Evolutionary conservation across 129 eudicot species (phyloP), one percentile per base, ranked within the genome.

Genomic region (Kitagawia praeruptora): DNA sequence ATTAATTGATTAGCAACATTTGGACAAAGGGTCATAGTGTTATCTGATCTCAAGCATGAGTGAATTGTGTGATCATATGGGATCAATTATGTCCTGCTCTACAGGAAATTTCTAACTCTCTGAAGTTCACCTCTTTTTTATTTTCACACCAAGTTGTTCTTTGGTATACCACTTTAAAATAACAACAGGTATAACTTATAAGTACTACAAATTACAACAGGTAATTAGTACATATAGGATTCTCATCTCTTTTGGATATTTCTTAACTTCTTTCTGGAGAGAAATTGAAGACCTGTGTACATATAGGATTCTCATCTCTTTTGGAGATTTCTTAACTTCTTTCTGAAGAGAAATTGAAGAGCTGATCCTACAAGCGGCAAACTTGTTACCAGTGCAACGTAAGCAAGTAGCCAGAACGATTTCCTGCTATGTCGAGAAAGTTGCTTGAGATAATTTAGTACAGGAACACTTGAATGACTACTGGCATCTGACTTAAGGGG

Each of bases 321-420:
- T 64, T 19, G 79, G 76, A 77, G 12, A 39, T 37, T 76, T 70
- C 78, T 70, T 8, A 74, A 41, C 78, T 56, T 86, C 56, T 75
- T 84, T 78, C 75, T 79, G 66, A 85, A 81, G 66, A 86, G 82
- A 40, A 73, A 75, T n/a, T 28, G 48, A 45, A 86, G 80, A 72
- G 79, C 90, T 18, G 86, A 82, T 54, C 91, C 90, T 76, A 86
- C 83, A 12, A 86, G 21, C 3, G 92, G 92, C 86, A 88, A 88
- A 41, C 82, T 84, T 37, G 85, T 78, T 45, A 84, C 49, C 51
- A 86, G 49, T 13, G 89, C 88, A 69, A 88, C 58, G 82, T 87
- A 88, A 23, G 81, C 90, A 21, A 90, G 87, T 81, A 88, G 75
- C 92, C 90, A 90, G 21, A 83, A 54, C 37, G 90, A 81, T 42